These are phyloP conservation scores for Purpureocillium lavendulum DNA, from an alignment of 2,329 filamentous ascomycete genomes.

Conservation along the genomic window DNA sequence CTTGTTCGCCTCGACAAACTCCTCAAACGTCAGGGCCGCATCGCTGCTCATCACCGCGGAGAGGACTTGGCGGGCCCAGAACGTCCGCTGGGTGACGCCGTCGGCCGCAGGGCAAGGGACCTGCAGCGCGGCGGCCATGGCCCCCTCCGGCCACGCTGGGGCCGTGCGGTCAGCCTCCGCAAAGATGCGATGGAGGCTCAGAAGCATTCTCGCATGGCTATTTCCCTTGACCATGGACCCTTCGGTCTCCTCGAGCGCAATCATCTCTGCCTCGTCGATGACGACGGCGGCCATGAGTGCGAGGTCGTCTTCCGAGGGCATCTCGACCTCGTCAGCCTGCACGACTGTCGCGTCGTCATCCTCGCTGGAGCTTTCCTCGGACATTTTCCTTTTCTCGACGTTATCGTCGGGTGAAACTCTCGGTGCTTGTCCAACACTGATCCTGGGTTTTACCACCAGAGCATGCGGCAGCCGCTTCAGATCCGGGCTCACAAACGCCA, in stretches of 20 bases:
- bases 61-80: slow-evolving; percentile 19
- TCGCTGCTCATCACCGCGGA: slow-evolving; percentile 5
- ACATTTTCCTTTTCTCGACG: too few relatives aligned
- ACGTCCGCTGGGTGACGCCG: slow-evolving; percentile 15
- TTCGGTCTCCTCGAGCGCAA: neutral
- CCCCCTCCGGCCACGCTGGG: too few relatives aligned
- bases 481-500: slow-evolving; percentile 17
- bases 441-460: neutral
- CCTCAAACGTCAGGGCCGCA: slow-evolving; percentile 7
- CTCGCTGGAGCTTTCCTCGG: neutral
- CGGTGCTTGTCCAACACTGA: too few relatives aligned
- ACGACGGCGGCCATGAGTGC: neutral
- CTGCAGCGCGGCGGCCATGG: slow-evolving; percentile 9
- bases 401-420: too few relatives aligned
- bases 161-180: too few relatives aligned
- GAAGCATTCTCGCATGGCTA: neutral
- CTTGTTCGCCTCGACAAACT: slow-evolving; percentile 11
- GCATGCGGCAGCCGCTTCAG: slow-evolving; percentile 14
- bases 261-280: neutral
- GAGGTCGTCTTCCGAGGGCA: neutral
- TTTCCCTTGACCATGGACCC: neutral
- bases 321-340: neutral
- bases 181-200: neutral
- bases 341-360: neutral
- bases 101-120: slow-evolving; percentile 3